These are phyloP conservation scores for Beauveria brongniartii DNA, from an alignment of 2,329 filamentous ascomycete genomes.

Conservation along the genomic window DNA sequence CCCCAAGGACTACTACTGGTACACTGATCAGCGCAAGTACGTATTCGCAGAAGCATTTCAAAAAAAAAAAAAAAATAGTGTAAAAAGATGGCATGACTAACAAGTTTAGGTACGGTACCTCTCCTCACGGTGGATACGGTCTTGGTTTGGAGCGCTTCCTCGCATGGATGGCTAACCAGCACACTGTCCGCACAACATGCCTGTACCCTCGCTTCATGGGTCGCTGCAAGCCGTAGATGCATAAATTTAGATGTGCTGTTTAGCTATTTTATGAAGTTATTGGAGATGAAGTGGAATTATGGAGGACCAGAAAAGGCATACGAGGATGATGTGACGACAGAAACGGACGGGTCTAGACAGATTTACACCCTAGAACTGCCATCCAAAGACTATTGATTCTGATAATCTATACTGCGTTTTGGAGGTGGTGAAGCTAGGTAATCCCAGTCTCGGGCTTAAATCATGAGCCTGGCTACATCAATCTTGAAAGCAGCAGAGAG, in stretches of 20 bases:
- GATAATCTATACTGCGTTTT: not conserved
- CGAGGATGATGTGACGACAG: not conserved
- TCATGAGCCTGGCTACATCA: not conserved
- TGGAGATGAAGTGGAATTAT: not conserved
- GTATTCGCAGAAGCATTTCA: conserved; percentile 25
- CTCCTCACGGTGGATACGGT: conserved; percentile 87
- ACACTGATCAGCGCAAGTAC: conserved; percentile 92
- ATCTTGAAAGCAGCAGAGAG: conserved; percentile 8
- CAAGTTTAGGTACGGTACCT: conserved; percentile 67
- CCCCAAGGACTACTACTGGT: conserved; percentile 90
- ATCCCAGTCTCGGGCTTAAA: not conserved
- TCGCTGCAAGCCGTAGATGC: conserved; percentile 62
- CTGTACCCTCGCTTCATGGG: conserved; percentile 77
- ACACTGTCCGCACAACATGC: conserved; percentile 58
- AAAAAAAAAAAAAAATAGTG: no score
- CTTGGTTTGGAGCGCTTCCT: conserved; percentile 77
- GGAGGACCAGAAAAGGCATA: not conserved
- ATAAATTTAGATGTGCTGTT: conserved; percentile 9
- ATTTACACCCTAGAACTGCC: not conserved
- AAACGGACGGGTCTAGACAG: not conserved
- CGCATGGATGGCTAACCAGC: conserved; percentile 57
- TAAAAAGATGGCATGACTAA: not conserved
- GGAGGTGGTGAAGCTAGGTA: not conserved
- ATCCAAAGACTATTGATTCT: not conserved
- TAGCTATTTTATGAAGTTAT: conserved; percentile 13